Evolutionary conservation across 352 stramenopile species (phyloP).

Genomic region (Phytophthora ohioensis): DNA sequence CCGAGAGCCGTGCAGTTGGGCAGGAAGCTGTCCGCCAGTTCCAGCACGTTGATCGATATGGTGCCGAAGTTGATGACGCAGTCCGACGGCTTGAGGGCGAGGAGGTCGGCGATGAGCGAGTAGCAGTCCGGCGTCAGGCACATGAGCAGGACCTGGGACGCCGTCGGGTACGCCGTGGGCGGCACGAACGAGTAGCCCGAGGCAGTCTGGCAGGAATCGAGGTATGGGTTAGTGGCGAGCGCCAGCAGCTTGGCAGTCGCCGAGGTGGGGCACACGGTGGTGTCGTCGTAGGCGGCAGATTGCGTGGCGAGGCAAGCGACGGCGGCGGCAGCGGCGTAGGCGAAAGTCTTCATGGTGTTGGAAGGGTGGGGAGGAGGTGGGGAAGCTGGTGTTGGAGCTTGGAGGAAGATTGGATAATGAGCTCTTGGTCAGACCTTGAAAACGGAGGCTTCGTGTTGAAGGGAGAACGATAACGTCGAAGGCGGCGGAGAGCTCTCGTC

Average conservation of each 20-base stretch:
- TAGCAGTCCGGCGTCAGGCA: constrained; percentile 46
- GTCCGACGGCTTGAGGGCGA: constrained; percentile 46
- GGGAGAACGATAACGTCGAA: background rate
- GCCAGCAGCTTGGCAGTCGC: constrained; percentile 45
- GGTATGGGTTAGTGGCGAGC: constrained; percentile 30
- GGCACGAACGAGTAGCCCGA: constrained; percentile 50
- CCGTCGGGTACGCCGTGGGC: constrained; percentile 41
- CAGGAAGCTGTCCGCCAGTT: constrained; percentile 50
- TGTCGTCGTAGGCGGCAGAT: constrained; percentile 41
- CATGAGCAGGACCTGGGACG: constrained; percentile 45
- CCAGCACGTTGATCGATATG: constrained; percentile 55
- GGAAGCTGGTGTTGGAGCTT: constrained; percentile 44
- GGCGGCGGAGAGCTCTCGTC: constrained; percentile 6
- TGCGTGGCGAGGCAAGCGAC: constrained; percentile 38
- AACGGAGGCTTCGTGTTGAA: background rate
- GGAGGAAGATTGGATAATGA: constrained; percentile 53
- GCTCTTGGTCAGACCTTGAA: constrained; percentile 1
- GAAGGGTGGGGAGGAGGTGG: constrained; percentile 6
- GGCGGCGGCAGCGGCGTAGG: constrained; percentile 31
- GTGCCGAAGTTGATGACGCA: constrained; percentile 54
- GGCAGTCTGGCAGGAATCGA: constrained; percentile 33
- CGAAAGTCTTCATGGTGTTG: constrained; percentile 54
- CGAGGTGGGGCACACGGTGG: constrained; percentile 34
- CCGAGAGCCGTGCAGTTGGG: constrained; percentile 48
- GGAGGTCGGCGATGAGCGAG: constrained; percentile 43